Conservation (phyloP, 129 eudicot species). For the Flaveria trinervia region DNA sequence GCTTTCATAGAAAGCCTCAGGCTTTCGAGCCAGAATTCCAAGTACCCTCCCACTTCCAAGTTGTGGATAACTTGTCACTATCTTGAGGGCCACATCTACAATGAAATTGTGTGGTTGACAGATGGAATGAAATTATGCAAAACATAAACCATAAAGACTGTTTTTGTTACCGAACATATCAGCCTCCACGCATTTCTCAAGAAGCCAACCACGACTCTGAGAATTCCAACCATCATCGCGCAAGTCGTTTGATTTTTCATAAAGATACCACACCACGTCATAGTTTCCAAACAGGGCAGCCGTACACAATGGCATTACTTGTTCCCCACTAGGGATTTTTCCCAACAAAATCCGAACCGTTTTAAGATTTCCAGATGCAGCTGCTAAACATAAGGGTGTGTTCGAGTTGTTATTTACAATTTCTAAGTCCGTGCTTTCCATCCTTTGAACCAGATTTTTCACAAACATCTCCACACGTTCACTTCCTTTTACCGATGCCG, state of each 20-base stretch:
- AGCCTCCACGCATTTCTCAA: slow-evolving; percentile 11
- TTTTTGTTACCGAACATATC: not conserved
- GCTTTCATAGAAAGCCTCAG: not conserved
- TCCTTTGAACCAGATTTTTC: not conserved
- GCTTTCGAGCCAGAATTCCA: slow-evolving; percentile 6
- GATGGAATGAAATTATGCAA: no score
- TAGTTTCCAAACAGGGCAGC: not conserved
- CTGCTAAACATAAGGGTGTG: slow-evolving; percentile 5
- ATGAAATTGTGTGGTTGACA: not conserved
- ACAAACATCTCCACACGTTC: not conserved
- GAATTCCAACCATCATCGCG: slow-evolving; percentile 5
- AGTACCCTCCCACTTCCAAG: slow-evolving; percentile 2
- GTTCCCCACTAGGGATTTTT: not conserved
- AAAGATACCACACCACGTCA: not conserved
- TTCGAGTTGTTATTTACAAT: not conserved
- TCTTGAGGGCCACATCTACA: not conserved
- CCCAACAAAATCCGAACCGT: not conserved
- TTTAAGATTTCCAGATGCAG: not conserved
- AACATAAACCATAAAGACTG: no score
- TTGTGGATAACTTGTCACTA: not conserved
- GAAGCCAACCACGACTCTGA: slow-evolving; percentile 12
- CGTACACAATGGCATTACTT: not conserved
- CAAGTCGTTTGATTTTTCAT: not conserved
- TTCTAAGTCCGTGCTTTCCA: not conserved
- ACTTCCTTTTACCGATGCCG: not conserved